Conservation (phyloP, 2,329 filamentous ascomycete genomes). For the Exophiala lecanii-corni region DNA sequence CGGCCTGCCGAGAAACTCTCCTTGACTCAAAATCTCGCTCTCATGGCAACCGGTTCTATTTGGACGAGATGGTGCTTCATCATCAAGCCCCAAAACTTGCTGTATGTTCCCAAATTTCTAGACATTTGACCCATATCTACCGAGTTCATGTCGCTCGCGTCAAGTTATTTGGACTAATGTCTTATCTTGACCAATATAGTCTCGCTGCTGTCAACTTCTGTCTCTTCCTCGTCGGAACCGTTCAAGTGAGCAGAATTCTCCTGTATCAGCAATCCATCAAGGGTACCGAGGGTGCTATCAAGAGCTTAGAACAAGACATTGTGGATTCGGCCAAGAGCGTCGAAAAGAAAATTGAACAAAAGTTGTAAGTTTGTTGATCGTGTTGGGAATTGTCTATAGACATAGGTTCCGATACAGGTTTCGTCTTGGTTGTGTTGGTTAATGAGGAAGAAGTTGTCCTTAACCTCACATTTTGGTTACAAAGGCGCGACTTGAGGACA, state of each 20-base stretch:
- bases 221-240: slow-evolving; percentile 78
- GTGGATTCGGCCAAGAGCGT: slow-evolving; percentile 30
- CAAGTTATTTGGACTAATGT: background rate
- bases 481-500: background rate
- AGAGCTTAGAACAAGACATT: slow-evolving; percentile 34
- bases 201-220: slow-evolving; percentile 98
- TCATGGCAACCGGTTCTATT: slow-evolving; percentile 87
- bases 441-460: too few species aligned
- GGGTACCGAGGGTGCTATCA: slow-evolving; percentile 36
- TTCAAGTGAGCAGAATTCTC: slow-evolving; percentile 75
- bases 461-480: too few species aligned
- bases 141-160: too few species aligned
- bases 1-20: slow-evolving; percentile 91
- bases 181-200: slow-evolving; percentile 38
- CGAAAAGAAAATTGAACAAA: slow-evolving; percentile 22
- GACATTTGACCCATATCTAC: too few species aligned
- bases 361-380: slow-evolving; percentile 13
- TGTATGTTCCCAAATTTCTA: slow-evolving; percentile 59
- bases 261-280: slow-evolving; percentile 61
- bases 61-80: slow-evolving; percentile 99
- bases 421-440: too few species aligned
- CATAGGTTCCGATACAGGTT: background rate
- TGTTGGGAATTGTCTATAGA: background rate
- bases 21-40: slow-evolving; percentile 82
- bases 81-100: slow-evolving; percentile 88